A percentile compares a stretch with the other conserved stretches of the same genome.
Conservation (phyloP, 208 protist genomes). For the Strigomonas galati region DNA sequence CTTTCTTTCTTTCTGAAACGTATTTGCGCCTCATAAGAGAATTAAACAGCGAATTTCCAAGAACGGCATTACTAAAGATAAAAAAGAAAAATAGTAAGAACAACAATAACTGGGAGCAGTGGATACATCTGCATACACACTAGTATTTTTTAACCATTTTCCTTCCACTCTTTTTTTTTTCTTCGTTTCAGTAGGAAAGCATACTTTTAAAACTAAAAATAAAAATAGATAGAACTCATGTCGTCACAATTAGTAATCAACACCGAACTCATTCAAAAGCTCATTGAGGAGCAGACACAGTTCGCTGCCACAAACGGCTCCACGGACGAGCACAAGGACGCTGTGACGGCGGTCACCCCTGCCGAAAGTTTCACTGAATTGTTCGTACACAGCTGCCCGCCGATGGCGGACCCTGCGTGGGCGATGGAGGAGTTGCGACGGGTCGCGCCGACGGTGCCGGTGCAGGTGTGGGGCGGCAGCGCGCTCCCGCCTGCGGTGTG, state of each 20-base stretch:
- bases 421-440: slow-evolving; percentile 82
- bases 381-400: slow-evolving; percentile 36
- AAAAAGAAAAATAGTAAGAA: slow-evolving; percentile 3
- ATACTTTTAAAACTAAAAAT: neutral
- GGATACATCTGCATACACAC: too few species aligned
- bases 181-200: neutral
- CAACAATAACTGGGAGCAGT: too few species aligned
- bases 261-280: slow-evolving; percentile 24
- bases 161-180: slow-evolving; percentile 13
- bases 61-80: neutral
- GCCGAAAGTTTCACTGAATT: slow-evolving; percentile 15
- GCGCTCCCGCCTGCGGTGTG: slow-evolving; percentile 54
- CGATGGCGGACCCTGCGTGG: slow-evolving; percentile 62
- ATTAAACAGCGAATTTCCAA: slow-evolving; percentile 1
- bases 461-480: slow-evolving; percentile 53
- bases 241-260: slow-evolving; percentile 9
- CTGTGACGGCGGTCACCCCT: neutral
- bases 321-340: too few species aligned
- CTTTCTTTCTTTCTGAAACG: slow-evolving; percentile 8
- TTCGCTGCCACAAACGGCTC: neutral
- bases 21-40: neutral
- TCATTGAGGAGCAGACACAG: slow-evolving; percentile 10
- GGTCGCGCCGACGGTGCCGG: slow-evolving; percentile 18
- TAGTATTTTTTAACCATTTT: too few species aligned
- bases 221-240: slow-evolving; percentile 4